These are phyloP conservation scores for Chalciporus pseudorubinellus DNA, from an alignment of 768 basidiomycete genomes.

Conservation along the genomic window DNA sequence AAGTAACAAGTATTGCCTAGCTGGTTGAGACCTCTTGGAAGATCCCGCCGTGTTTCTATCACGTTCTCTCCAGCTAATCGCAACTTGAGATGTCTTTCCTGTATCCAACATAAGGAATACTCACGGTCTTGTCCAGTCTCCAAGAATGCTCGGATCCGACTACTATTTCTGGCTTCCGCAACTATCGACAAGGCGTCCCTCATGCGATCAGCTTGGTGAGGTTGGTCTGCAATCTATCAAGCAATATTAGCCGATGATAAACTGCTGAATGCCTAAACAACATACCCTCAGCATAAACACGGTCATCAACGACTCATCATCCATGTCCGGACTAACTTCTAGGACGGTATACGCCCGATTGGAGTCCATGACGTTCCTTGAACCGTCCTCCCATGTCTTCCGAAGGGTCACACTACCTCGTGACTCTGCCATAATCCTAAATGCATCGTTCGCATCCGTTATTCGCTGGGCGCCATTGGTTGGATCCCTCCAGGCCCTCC, in stretches of 20 bases:
- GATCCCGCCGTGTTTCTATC: conserved; percentile 53
- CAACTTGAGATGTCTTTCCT: conserved; percentile 2
- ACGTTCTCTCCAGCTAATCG: conserved; percentile 62
- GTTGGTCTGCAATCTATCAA: conserved; percentile 66
- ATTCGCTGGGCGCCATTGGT: conserved; percentile 45
- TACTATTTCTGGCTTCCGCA: conserved; percentile 71
- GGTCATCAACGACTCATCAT: conserved; percentile 75
- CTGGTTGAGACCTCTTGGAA: conserved; percentile 85
- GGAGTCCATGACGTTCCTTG: conserved; percentile 60
- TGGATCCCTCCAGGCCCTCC: conserved; percentile 52
- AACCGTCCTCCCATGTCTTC: conserved; percentile 52
- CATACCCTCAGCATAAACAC: conserved; percentile 69
- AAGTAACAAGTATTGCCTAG: conserved; percentile 87
- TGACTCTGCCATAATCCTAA: conserved; percentile 65
- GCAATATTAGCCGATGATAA: conserved; percentile 6
- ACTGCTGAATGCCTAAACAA: conserved; percentile 8
- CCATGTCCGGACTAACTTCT: conserved; percentile 66
- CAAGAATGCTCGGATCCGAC: conserved; percentile 63
- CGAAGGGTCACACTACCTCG: conserved; percentile 51
- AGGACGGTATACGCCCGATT: conserved; percentile 70
- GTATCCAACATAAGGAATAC: conserved; percentile 31
- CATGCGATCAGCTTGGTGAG: conserved; percentile 66
- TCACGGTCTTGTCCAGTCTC: conserved; percentile 72
- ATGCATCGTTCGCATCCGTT: conserved; percentile 60
- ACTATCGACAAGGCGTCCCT: conserved; percentile 71